phyloP scores from a whole-genome alignment of 2,329 filamentous ascomycete species.

The Paecilomyces formosus region DNA sequence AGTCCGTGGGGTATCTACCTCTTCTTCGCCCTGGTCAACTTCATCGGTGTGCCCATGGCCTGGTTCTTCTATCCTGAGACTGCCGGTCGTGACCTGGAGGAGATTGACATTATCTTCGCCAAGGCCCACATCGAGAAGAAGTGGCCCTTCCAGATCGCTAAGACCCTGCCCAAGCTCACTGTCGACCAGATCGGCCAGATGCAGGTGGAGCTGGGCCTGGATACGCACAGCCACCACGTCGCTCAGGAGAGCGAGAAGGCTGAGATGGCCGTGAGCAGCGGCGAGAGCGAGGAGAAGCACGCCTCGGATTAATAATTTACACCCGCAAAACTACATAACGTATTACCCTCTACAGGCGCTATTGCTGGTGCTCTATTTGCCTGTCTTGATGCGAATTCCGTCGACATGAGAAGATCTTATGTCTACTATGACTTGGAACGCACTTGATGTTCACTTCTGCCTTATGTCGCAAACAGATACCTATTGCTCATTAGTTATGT shows the following conservation, averaged over 20 bases:
- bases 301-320: no score
- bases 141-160: constrained; percentile 12
- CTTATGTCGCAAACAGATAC: no score
- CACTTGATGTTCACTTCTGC: no score
- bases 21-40: constrained; percentile 21
- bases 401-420: no score
- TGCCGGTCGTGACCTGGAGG: constrained; percentile 19
- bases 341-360: no score
- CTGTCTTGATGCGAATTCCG: no score
- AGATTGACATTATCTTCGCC: constrained; percentile 23
- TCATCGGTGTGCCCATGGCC: constrained; percentile 15
- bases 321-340: no score
- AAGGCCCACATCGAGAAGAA: constrained; percentile 10
- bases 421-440: no score
- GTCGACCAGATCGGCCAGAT: constrained; percentile 4
- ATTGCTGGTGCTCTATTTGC: no score
- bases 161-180: constrained; percentile 12
- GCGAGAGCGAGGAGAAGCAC: constrained; percentile 7
- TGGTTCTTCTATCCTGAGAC: constrained; percentile 28
- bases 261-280: constrained; percentile 12
- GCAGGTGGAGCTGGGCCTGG: background rate
- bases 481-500: no score
- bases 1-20: constrained; percentile 25
- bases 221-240: no score
- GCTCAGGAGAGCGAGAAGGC: constrained; percentile 8